Evolutionary conservation across 805 yeast genomes (phyloP).

Genomic region (Phaffomyces thermotolerans): DNA sequence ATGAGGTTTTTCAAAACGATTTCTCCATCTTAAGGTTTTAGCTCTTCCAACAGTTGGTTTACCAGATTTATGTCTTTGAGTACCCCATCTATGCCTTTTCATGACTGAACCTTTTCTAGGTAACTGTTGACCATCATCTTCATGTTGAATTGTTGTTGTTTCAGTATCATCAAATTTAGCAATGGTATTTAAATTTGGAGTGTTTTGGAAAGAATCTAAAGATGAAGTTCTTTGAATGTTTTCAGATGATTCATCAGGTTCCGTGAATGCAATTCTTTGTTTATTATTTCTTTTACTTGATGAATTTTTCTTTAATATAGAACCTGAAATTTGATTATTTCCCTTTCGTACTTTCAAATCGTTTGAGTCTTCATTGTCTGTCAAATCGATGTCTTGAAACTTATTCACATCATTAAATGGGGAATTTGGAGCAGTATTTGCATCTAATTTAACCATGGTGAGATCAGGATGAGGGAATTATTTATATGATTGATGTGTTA

Average conservation of each 20-base stretch:
- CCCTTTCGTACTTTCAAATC: slow-evolving; percentile 4
- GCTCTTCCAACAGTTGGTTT: slow-evolving; percentile 53
- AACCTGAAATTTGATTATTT: slow-evolving; percentile 7
- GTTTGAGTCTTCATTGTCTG: slow-evolving; percentile 10
- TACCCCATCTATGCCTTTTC: slow-evolving; percentile 86
- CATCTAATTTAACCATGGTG: slow-evolving; percentile 5
- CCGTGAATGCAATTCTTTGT: slow-evolving; percentile 21
- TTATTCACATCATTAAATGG: slow-evolving; percentile 22
- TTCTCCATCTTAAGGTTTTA: slow-evolving; percentile 50
- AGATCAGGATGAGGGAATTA: background rate
- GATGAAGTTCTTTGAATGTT: slow-evolving; percentile 14
- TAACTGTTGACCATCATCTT: slow-evolving; percentile 14
- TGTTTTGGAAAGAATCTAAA: slow-evolving; percentile 18
- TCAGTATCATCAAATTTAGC: slow-evolving; percentile 19
- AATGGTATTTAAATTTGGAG: slow-evolving; percentile 21
- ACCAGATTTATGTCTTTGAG: slow-evolving; percentile 71
- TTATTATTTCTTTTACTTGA: slow-evolving; percentile 8
- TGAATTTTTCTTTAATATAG: slow-evolving; percentile 17
- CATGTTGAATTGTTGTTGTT: background rate
- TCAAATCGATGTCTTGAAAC: slow-evolving; percentile 22
- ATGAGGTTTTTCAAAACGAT: slow-evolving; percentile 24
- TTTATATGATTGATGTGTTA: background rate
- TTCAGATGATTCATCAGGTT: slow-evolving; percentile 13
- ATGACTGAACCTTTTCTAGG: slow-evolving; percentile 43
- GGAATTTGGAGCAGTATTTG: slow-evolving; percentile 17